These are phyloP conservation scores for Amanita rimosa DNA, from an alignment of 768 basidiomycete genomes.

Conservation along the genomic window DNA sequence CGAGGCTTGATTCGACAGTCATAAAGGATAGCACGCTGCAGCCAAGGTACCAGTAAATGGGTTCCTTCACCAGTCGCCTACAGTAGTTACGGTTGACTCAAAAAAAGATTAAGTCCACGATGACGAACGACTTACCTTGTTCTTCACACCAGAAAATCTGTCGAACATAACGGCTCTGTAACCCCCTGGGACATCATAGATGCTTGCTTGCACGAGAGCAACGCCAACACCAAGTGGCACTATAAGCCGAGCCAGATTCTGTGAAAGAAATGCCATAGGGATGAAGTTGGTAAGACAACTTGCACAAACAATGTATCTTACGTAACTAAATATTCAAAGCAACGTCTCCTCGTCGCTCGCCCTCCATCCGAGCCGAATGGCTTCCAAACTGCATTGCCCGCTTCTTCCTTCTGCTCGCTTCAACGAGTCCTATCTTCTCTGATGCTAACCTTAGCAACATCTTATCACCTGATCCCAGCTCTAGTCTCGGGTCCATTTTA, in stretches of 20 bases:
- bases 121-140: conserved; percentile 36
- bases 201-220: conserved; percentile 35
- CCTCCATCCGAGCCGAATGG: conserved; percentile 77
- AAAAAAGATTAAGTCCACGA: not conserved
- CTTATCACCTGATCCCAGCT: conserved; percentile 84
- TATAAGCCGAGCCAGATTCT: conserved; percentile 28
- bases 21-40: conserved; percentile 92
- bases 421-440: conserved; percentile 58
- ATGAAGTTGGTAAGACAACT: conserved; percentile 5
- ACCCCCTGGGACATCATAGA: conserved; percentile 78
- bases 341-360: conserved; percentile 44
- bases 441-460: conserved; percentile 67
- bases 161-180: conserved; percentile 98
- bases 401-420: conserved; percentile 74
- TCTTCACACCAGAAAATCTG: conserved; percentile 85
- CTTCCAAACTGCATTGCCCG: conserved; percentile 97
- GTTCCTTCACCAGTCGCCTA: conserved; percentile 91
- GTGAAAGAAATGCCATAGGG: conserved; percentile 41
- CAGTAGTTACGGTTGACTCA: conserved; percentile 4
- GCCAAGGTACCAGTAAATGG: conserved; percentile 91
- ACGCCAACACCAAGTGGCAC: conserved; percentile 39
- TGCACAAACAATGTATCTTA: conserved; percentile 4
- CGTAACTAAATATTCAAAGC: conserved; percentile 15
- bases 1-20: conserved; percentile 97
- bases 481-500: conserved; percentile 71